phyloP scores from a whole-genome alignment of 306 rosid species.

The Gleditsia sinensis region DNA sequence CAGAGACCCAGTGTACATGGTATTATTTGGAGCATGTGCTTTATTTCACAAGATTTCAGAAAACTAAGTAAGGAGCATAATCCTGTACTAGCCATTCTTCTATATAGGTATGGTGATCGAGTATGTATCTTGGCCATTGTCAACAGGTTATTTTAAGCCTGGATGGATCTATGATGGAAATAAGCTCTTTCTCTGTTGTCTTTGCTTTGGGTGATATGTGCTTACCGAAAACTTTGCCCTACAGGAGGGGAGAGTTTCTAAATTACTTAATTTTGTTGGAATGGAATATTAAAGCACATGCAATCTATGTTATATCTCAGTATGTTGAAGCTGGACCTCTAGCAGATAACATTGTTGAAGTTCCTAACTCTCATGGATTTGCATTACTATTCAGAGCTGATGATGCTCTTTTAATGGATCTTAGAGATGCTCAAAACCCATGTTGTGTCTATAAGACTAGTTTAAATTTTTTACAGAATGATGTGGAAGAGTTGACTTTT shows the following conservation, averaged over 20 bases:
- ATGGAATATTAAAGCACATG: slow-evolving; percentile 71
- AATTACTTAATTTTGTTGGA: slow-evolving; percentile 77
- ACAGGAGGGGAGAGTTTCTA: slow-evolving; percentile 62
- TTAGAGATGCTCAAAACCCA: slow-evolving; percentile 73
- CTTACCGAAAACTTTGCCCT: slow-evolving; percentile 32
- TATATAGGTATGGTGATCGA: slow-evolving; percentile 62
- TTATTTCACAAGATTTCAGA: slow-evolving; percentile 67
- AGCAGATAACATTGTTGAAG: slow-evolving; percentile 78
- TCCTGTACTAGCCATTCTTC: slow-evolving; percentile 83
- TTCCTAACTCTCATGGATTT: slow-evolving; percentile 76
- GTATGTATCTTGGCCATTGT: slow-evolving; percentile 10
- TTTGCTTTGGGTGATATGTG: slow-evolving; percentile 18
- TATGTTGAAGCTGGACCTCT: slow-evolving; percentile 74
- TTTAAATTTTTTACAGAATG: slow-evolving; percentile 63
- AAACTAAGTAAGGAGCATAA: slow-evolving; percentile 60
- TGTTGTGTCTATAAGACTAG: slow-evolving; percentile 63
- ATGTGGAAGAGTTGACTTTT: slow-evolving; percentile 69
- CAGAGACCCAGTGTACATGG: slow-evolving; percentile 58
- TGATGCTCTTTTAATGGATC: slow-evolving; percentile 88
- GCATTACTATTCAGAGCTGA: slow-evolving; percentile 87
- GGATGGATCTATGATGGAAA: slow-evolving; percentile 30
- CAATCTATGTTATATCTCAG: slow-evolving; percentile 57
- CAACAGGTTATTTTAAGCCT: slow-evolving; percentile 29
- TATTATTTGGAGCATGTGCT: slow-evolving; percentile 96
- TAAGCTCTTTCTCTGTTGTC: slow-evolving; percentile 32